Evolutionary conservation across 176 grass and related monocot genomes (phyloP).

Genomic region (Saccharum officinarum): DNA sequence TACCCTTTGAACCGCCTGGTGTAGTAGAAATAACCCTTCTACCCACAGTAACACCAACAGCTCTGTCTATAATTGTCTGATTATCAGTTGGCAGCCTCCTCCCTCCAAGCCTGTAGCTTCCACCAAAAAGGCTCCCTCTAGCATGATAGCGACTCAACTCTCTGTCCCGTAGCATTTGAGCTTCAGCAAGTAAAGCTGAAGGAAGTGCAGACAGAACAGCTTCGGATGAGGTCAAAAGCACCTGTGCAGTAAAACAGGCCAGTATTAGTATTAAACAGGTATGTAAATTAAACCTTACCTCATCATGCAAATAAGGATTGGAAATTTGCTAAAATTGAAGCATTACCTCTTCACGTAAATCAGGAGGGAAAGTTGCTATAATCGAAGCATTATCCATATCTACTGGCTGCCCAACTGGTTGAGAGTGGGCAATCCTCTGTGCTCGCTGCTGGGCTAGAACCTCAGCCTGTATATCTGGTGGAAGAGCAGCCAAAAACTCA

Average conservation of each 20-base stretch:
- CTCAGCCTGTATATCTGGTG: conserved; percentile 83
- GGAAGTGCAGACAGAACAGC: conserved; percentile 78
- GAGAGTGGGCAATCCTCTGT: conserved; percentile 52
- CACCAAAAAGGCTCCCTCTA: conserved; percentile 68
- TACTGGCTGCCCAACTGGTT: conserved; percentile 58
- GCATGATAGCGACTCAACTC: conserved; percentile 63
- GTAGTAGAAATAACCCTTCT: conserved; percentile 49
- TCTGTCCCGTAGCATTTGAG: conserved; percentile 84
- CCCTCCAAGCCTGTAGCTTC: conserved; percentile 61
- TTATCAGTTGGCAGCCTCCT: conserved; percentile 53
- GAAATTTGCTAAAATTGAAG: conserved; percentile 71
- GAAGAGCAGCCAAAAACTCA: conserved; percentile 89
- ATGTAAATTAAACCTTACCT: conserved; percentile 36
- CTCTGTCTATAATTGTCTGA: conserved; percentile 73
- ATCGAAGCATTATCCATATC: conserved; percentile 97
- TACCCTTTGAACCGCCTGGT: conserved; percentile 41
- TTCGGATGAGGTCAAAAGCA: conserved; percentile 87
- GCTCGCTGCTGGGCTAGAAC: conserved; percentile 77
- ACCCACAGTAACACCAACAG: conserved; percentile 65
- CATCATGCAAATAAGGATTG: conserved; percentile 61
- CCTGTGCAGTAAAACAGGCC: conserved; percentile 34
- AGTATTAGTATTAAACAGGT: not conserved
- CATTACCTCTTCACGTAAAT: conserved; percentile 91
- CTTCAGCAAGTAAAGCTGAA: conserved; percentile 79
- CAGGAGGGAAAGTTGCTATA: conserved; percentile 90